Evolutionary conservation across 2,329 filamentous ascomycete genomes (phyloP).

Genomic region (Alternaria consortialis): DNA sequence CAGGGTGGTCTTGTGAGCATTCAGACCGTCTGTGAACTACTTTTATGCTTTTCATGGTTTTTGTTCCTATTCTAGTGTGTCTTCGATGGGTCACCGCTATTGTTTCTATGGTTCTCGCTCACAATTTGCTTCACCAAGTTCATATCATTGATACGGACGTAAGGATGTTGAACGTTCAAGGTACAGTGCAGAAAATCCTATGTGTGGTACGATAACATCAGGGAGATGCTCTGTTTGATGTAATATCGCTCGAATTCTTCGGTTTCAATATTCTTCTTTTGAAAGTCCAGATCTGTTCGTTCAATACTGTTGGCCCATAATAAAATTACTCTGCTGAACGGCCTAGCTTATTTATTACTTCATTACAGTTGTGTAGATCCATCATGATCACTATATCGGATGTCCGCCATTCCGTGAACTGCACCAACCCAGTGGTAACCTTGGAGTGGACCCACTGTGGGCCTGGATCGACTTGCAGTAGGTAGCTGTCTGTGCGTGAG

Average conservation of each 20-base stretch:
- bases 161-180: not conserved
- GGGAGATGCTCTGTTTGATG: not conserved
- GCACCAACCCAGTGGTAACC: not conserved
- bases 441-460: not conserved
- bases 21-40: not conserved
- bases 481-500: constrained; percentile 2
- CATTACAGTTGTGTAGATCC: not conserved
- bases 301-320: not conserved
- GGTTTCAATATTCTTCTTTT: not conserved
- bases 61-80: not conserved
- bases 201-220: not conserved
- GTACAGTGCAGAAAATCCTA: too few relatives aligned
- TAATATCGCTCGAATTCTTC: not conserved
- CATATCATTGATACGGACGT: not conserved
- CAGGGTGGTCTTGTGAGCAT: too few relatives aligned
- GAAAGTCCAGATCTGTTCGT: not conserved
- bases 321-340: too few relatives aligned
- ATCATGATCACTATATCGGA: not conserved
- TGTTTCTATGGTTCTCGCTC: not conserved
- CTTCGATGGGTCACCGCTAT: not conserved
- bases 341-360: not conserved
- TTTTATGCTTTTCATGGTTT: not conserved
- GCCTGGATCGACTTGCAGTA: constrained; percentile 2
- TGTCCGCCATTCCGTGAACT: not conserved
- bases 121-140: not conserved